Evolutionary conservation across 306 rosid species (phyloP).

Genomic region (Myrica gale): DNA sequence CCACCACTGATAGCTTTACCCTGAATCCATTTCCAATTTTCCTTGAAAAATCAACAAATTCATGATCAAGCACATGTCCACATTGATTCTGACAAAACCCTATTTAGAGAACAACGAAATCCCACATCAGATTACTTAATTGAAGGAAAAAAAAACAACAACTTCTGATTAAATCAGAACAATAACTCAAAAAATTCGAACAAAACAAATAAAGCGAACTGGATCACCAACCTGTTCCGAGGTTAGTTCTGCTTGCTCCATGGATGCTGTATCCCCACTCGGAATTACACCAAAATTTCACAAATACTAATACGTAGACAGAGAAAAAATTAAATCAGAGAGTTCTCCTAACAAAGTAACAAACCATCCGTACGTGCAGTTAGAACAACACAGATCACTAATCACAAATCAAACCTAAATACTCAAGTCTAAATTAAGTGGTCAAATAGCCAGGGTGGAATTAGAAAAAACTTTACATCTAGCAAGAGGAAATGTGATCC

Average conservation of each 20-base stretch:
- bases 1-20: background rate
- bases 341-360: background rate
- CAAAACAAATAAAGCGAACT: background rate
- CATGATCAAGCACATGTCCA: background rate
- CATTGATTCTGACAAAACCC: background rate
- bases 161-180: constrained; percentile 27
- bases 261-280: constrained; percentile 29
- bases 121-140: background rate
- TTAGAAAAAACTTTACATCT: background rate
- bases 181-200: background rate
- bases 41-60: background rate
- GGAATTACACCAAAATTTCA: constrained; percentile 25
- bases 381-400: background rate
- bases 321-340: background rate
- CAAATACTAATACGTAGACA: constrained; percentile 21
- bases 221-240: constrained; percentile 71
- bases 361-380: background rate
- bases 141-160: too few species aligned
- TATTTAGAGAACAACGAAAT: background rate
- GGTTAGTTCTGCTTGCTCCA: constrained; percentile 81
- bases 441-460: background rate
- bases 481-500: constrained; percentile 2
- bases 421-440: background rate
- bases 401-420: background rate
- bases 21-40: background rate